Conservation (phyloP, 257 asterid genomes). For the Ballota nigra region DNA sequence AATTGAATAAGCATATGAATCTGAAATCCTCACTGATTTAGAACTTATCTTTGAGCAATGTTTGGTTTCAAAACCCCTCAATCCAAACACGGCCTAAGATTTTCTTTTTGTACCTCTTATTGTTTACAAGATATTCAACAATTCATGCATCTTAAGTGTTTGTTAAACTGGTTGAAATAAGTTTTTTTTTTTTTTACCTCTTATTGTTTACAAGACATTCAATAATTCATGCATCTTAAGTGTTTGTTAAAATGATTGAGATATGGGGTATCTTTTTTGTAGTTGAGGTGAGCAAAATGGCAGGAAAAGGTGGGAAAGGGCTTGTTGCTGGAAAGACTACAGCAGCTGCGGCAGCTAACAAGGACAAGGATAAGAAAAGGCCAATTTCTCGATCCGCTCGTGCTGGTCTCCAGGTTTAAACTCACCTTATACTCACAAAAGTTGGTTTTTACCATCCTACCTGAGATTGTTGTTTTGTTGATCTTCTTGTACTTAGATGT, state of each 20-base stretch:
- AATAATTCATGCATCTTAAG: background rate
- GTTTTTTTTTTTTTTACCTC: background rate
- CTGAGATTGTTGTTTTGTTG: background rate
- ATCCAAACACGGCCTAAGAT: background rate
- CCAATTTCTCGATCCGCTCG: constrained; percentile 65
- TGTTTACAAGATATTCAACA: too few species aligned
- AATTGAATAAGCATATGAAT: background rate
- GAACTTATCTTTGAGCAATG: background rate
- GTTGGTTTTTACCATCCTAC: background rate
- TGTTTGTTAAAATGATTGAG: background rate
- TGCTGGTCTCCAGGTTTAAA: constrained; percentile 72
- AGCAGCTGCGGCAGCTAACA: constrained; percentile 51
- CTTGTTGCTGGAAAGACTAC: constrained; percentile 74
- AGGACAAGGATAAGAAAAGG: constrained; percentile 52
- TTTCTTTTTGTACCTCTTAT: too few species aligned
- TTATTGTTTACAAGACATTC: background rate
- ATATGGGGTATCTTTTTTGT: background rate
- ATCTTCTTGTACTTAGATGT: background rate
- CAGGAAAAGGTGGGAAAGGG: constrained; percentile 86
- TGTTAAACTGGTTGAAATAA: too few species aligned
- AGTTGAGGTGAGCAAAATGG: constrained; percentile 35
- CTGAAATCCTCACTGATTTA: background rate
- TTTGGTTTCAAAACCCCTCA: background rate
- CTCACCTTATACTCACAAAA: background rate
- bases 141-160: too few species aligned